Evolutionary conservation across 768 basidiomycete genomes (phyloP), one percentile per base, ranked within the genome.

Genomic region (Tulasnella sp.): DNA sequence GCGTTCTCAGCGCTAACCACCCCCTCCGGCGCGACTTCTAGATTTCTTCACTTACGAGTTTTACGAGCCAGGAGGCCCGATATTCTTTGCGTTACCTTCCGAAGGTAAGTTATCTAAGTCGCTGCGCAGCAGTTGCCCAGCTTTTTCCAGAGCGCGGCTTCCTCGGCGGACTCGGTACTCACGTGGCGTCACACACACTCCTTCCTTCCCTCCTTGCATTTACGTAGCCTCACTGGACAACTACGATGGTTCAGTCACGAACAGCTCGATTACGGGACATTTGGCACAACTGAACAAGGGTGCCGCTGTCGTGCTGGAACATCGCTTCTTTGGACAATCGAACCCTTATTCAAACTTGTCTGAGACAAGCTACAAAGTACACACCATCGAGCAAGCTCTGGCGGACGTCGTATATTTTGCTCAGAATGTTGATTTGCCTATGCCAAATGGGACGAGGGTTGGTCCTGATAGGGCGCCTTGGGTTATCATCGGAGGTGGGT

Each of bases 341-440:
- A 78, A 78, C 42, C 77, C 77, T 10, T 78, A 78, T 42, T 46
- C 77, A 24, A 31, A 78, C 48, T 34, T 78, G 24, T 40, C 62
- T 2, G 77, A 78, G 38, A 68, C 71, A n/a, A 42, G 62, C 38
- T 46, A 42, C 38, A 48, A 38, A 34, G 71, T 78, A 6, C 48
- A n/a, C 34, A 78, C 77, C 24, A 36, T 78, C 21, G 77, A 78
- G 21, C 77, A 78, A 40, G 92, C 80, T 27, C 81, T 81, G 27
- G 74, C 58, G 36, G 77, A 78, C 36, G n/a, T 78, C 2, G 58
- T 78, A 24, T 71, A 74, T 72, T 78, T 78, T 46, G 77, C 77
- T 71, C 58, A 78, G 36, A 78, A 38, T 24, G 77, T 73, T 27
- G n/a, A 71, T 36, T 24, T 78, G n/a, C 77, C 58, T 10, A 78